Percentiles rank a stretch among this genome's conserved stretches.
Evolutionary conservation across 768 basidiomycete genomes (phyloP).

Genomic region (Termitomyces sp.): DNA sequence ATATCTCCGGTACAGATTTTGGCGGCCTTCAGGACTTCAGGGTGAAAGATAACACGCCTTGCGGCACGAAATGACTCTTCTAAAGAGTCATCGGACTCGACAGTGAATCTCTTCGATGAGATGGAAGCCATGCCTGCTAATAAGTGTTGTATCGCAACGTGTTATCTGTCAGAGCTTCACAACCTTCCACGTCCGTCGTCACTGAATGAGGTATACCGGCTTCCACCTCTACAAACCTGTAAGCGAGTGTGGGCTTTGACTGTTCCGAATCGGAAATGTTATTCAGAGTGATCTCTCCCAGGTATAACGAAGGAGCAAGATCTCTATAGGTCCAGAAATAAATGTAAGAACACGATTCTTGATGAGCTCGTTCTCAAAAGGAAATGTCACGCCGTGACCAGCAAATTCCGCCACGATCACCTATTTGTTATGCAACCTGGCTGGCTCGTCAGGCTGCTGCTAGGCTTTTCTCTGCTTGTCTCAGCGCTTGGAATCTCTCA

Average conservation of each 20-base stretch:
- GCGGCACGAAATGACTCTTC: conserved; percentile 44
- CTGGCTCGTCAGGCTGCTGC: conserved; percentile 12
- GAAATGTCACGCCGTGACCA: conserved; percentile 1
- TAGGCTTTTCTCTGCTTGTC: conserved; percentile 7
- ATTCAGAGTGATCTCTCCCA: background rate
- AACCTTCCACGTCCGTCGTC: background rate
- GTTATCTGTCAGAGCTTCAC: background rate
- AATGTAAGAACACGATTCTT: no score
- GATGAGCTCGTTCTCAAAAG: background rate
- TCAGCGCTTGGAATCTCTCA: background rate
- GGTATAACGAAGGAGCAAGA: background rate
- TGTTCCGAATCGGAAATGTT: background rate
- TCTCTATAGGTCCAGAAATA: background rate
- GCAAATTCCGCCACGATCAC: background rate
- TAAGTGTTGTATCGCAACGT: background rate
- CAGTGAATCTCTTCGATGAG: conserved; percentile 33
- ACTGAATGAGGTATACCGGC: background rate
- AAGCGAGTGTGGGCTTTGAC: background rate
- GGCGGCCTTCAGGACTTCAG: conserved; percentile 52
- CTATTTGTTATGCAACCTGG: conserved; percentile 8
- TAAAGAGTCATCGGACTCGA: conserved; percentile 26
- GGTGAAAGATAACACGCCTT: conserved; percentile 59
- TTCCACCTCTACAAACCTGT: background rate
- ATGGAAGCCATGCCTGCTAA: conserved; percentile 16
- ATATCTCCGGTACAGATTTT: conserved; percentile 69